phyloP scores from a whole-genome alignment of 805 yeast genomes.

The Cyberlindnera sargentensis region DNA sequence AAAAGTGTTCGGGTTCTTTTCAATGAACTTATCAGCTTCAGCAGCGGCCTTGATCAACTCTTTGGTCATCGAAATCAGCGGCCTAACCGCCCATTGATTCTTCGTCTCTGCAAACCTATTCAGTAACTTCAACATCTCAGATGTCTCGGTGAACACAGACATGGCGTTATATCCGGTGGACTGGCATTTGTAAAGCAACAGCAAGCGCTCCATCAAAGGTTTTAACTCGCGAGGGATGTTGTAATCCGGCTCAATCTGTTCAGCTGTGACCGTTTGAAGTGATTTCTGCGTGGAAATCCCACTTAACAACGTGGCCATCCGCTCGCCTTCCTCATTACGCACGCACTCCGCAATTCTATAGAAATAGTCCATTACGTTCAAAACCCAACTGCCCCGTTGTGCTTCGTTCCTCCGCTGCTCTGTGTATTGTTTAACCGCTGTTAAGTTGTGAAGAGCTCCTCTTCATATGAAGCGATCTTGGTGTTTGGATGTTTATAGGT shows the following conservation, averaged over 20 bases:
- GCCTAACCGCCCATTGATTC: slow-evolving; percentile 43
- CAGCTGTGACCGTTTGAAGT: background rate
- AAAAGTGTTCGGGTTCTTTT: slow-evolving; percentile 11
- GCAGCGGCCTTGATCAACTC: slow-evolving; percentile 27
- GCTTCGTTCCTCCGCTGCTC: too few relatives aligned
- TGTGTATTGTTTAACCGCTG: background rate
- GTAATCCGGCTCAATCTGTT: background rate
- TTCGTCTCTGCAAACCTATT: slow-evolving; percentile 49
- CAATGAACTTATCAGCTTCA: slow-evolving; percentile 18
- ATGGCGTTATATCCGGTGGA: slow-evolving; percentile 19
- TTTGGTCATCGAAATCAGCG: slow-evolving; percentile 34
- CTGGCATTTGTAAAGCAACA: slow-evolving; percentile 20
- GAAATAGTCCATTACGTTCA: background rate
- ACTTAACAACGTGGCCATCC: background rate
- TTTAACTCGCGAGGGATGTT: slow-evolving; percentile 6
- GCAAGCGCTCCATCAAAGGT: slow-evolving; percentile 7
- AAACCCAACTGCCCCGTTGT: too few relatives aligned
- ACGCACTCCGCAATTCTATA: background rate
- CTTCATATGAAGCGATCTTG: too few relatives aligned
- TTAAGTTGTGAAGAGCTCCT: background rate
- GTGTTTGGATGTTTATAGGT: background rate
- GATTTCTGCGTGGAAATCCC: background rate
- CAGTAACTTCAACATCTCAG: slow-evolving; percentile 37
- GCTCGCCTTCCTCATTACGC: slow-evolving; percentile 1
- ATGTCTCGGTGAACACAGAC: slow-evolving; percentile 24